Evolutionary conservation across 106 monocot species (phyloP), one percentile per base, ranked within the genome.

Genomic region (Gastrodia elata): DNA sequence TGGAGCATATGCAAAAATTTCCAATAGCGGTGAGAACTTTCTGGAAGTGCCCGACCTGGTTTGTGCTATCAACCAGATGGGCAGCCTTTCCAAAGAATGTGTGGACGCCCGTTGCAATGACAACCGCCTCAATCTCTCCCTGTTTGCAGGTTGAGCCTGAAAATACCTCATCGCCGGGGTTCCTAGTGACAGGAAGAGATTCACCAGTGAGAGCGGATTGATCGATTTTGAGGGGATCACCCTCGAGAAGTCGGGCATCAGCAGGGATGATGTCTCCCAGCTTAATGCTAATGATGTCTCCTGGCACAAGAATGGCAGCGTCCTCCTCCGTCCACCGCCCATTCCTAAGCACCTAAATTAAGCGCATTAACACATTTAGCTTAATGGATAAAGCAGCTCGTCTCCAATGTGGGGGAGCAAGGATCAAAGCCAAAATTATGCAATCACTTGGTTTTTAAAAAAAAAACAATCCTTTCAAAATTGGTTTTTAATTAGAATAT

Each of bases 21-120:
- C 97, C 97, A 41, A 97, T 97, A 46, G 97, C 82, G 0, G 97
- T 97, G 24, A 97, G 82, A 69, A 97, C 97, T 76, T 90, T 80
- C 74, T 97, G 97, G 81, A 97, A 97, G 72, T 97, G 97, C 6
- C 97, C 97, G 1, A 97, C 90, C 34, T 97, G 86, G 83, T 97
- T 92, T 30, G 97, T 97, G 82, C 90, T 92, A 75, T 97, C 97
- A 3, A 97, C 97, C 20, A 97, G 78, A 74, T 97, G 97, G 28
- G 97, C 97, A 10, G 97, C 97, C 86, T 97, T 97, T 16, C 97
- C 97, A 69, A 97, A 97, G 90, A 97, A 97, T 40, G 97, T 93
- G 90, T 93, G 97, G 4, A 97, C 97, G 32, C 97, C 97, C 8
- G 97, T 97, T 58, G 92, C 97, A 70, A 97, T 93, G 70, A 97